Percentiles rank a stretch among this genome's conserved stretches.
phyloP scores from a whole-genome alignment of 2,329 filamentous ascomycete species.

The Rhinocladiella mackenziei region DNA sequence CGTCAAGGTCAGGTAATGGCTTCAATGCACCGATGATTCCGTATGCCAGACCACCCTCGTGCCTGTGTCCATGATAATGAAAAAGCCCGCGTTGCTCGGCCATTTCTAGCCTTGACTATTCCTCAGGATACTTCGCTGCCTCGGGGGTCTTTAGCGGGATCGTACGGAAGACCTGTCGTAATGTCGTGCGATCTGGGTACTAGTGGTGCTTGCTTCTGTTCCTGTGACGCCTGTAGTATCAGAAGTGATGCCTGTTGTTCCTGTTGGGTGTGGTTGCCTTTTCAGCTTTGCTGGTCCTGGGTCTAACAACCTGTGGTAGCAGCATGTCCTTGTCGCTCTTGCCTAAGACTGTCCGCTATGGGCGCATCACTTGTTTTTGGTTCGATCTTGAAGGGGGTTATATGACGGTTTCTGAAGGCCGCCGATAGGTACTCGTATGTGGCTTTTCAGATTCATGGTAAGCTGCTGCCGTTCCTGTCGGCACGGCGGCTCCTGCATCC shows the following conservation, averaged over 20 bases:
- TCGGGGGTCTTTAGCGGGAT: constrained; percentile 10
- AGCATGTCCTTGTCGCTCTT: not conserved
- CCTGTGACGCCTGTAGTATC: not conserved
- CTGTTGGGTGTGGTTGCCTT: not conserved
- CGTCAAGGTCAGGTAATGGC: constrained; percentile 2
- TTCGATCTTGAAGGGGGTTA: constrained; percentile 16
- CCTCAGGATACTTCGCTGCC: not conserved
- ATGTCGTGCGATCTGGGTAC: not conserved
- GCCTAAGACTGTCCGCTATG: constrained; percentile 1
- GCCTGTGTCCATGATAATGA: not conserved
- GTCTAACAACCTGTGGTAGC: not conserved
- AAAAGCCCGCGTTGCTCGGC: not conserved
- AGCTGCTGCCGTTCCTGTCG: constrained; percentile 5
- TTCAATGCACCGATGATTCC: constrained; percentile 4
- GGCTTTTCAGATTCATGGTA: too few species aligned
- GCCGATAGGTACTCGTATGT: too few species aligned
- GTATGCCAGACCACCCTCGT: constrained; percentile 4
- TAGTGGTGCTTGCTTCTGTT: not conserved
- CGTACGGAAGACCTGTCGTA: constrained; percentile 9
- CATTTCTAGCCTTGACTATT: not conserved
- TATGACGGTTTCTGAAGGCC: constrained; percentile 23
- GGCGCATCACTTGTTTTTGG: not conserved
- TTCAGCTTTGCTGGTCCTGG: not conserved
- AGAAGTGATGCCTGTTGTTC: not conserved
- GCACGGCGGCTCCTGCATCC: constrained; percentile 6